Base-by-base conservation (phyloP, 352 stramenopile species). In the Phytophthora nicotianae region DNA sequence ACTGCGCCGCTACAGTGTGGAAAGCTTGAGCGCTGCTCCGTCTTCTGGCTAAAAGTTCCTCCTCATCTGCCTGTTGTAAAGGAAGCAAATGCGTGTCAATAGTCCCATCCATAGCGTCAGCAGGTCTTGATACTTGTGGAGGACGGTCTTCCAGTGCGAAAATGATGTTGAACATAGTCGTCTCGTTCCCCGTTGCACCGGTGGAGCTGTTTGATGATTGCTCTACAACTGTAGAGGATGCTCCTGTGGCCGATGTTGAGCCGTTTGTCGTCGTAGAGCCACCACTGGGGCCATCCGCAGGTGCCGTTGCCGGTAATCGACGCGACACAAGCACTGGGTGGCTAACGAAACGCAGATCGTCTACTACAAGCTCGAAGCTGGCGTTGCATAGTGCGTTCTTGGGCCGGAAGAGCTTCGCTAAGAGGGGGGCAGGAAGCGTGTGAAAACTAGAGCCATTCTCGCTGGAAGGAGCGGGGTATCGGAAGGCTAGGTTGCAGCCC, bases 141-240 rank as follows among this genome's bases (percentile, higher is more conserved):
- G 70, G 66, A 32, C 65, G 68, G 53, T 90, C 81, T 42, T 88
- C 78, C 29, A 96, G 61, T 20, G 78, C 88, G 41, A 96, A 95
- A 54, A 96, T 92, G 48, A 96, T 68, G 60, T 95, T 95, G 50
- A 95, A 95, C 86, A 95, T 95, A 32, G 83, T 93, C 26, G 83
- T 92, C 40, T 95, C 86, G 37, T 75, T 88, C 23, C 74, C 54
- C 0, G 58, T 61, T 7, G 63, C 9, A 6, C 3, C 23, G 9
- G 35, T 48, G 10, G 54, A 54, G 33, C 49, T 33, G 26, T 43
- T 72, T 1, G 32, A 26, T 6, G 45, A 58, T 57, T 63, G 59
- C 54, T 74, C 65, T 42, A 41, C 23, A 51, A 62, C 49, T 68
- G 52, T 65, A 50, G 51, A 9, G 3, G 53, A 1, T 45, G 49